Conservation (phyloP, 1,139 yeast genomes). For the Taphrina deformans region DNA sequence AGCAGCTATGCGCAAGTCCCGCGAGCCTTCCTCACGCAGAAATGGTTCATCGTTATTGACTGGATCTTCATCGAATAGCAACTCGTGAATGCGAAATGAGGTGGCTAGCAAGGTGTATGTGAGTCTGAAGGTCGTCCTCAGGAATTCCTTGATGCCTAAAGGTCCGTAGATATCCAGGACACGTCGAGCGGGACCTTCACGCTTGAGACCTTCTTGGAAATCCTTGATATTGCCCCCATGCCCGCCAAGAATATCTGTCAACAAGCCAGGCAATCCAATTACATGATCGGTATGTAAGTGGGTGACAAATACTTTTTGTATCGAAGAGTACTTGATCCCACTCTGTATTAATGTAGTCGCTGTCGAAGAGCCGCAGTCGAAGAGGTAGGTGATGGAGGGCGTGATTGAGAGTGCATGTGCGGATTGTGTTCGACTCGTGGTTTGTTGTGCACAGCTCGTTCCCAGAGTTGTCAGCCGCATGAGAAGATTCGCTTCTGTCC, state of each 20-base stretch:
- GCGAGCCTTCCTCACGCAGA: conserved; percentile 14
- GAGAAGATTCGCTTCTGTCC: background rate
- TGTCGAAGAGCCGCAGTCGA: conserved; percentile 26
- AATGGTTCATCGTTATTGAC: conserved; percentile 1
- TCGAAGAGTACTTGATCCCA: conserved; percentile 5
- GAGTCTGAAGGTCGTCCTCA: conserved; percentile 24
- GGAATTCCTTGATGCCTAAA: conserved; percentile 16
- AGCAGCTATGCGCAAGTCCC: background rate
- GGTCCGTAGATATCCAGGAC: conserved; percentile 31
- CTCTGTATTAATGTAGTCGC: conserved; percentile 13
- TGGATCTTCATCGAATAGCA: conserved; percentile 5
- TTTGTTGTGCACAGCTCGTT: conserved; percentile 30
- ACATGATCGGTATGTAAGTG: conserved; percentile 32
- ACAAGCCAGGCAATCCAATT: conserved; percentile 22
- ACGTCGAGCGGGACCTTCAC: conserved; percentile 16
- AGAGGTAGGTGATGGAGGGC: conserved; percentile 14
- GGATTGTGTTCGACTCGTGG: conserved; percentile 18
- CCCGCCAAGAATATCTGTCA: conserved; percentile 30
- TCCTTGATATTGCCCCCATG: conserved; percentile 26
- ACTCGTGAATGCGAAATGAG: conserved; percentile 23
- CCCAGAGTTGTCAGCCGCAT: conserved; percentile 27
- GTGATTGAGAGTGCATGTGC: conserved; percentile 17
- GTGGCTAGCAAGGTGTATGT: conserved; percentile 28
- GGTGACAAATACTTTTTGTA: conserved; percentile 26
- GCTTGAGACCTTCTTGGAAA: background rate